Evolutionary conservation across 2,329 filamentous ascomycete genomes (phyloP).

Genomic region (Colletotrichum tofieldiae): DNA sequence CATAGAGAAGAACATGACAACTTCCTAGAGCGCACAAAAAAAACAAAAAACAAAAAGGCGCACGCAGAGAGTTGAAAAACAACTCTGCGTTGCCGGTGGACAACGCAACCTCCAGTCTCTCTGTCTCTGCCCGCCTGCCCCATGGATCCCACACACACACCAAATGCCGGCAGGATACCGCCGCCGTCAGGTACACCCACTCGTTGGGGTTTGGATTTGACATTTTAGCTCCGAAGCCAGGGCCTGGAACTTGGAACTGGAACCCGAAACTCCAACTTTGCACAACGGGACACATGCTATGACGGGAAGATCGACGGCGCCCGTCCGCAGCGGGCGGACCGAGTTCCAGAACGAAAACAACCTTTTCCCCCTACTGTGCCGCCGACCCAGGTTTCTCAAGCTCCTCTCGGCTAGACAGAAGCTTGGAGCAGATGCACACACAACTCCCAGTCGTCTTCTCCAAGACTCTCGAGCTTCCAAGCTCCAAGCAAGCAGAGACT

Average conservation of each 20-base stretch:
- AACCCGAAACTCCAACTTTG: conserved; percentile 17
- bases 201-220: not conserved
- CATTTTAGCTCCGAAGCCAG: not conserved
- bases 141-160: conserved; percentile 22
- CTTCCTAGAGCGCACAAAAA: not conserved
- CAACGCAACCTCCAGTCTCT: not conserved
- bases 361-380: not conserved
- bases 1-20: conserved; percentile 2
- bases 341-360: not conserved
- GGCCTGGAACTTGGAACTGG: conserved; percentile 23
- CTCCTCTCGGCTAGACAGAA: not conserved
- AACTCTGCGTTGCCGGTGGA: not conserved
- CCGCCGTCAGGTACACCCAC: conserved; percentile 34
- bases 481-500: not conserved
- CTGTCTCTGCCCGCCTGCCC: not conserved
- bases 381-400: conserved; percentile 27
- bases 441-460: not conserved
- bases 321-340: conserved; percentile 13
- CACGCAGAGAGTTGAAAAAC: not conserved
- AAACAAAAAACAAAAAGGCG: not conserved
- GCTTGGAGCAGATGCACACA: not conserved
- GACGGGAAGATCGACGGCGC: conserved; percentile 21
- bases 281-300: conserved; percentile 9
- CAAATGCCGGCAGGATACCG: conserved; percentile 37
- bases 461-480: not conserved